These are phyloP conservation scores for Solanum arcanum DNA, from an alignment of 257 asterid species.

Conservation along the genomic window DNA sequence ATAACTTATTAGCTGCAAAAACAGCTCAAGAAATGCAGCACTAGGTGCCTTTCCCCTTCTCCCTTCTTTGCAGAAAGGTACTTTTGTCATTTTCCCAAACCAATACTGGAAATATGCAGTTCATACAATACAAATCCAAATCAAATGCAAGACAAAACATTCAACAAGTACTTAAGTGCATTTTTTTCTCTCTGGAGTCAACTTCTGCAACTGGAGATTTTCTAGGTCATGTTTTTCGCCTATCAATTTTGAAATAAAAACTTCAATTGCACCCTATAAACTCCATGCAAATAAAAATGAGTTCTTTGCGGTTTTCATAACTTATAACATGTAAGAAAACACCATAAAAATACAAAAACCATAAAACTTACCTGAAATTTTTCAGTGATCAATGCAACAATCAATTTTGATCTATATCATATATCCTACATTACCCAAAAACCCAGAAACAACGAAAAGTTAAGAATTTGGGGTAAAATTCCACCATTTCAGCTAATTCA, in stretches of 20 bases:
- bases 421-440: background rate
- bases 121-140: background rate
- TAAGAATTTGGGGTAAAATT: background rate
- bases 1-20: background rate
- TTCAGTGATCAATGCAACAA: background rate
- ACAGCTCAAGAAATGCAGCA: background rate
- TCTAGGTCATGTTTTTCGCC: background rate
- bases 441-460: background rate
- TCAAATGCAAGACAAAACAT: background rate
- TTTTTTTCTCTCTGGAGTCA: background rate
- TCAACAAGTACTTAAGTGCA: background rate
- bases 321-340: background rate
- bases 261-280: background rate
- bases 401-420: background rate
- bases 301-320: background rate
- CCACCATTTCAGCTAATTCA: background rate
- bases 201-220: background rate
- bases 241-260: background rate
- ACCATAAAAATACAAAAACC: background rate
- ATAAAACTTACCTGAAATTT: background rate
- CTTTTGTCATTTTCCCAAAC: background rate
- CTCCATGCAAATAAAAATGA: background rate
- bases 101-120: background rate
- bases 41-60: background rate
- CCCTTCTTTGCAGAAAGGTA: background rate